Evolutionary conservation across 768 basidiomycete genomes (phyloP).

Genomic region (Pholiota molesta): DNA sequence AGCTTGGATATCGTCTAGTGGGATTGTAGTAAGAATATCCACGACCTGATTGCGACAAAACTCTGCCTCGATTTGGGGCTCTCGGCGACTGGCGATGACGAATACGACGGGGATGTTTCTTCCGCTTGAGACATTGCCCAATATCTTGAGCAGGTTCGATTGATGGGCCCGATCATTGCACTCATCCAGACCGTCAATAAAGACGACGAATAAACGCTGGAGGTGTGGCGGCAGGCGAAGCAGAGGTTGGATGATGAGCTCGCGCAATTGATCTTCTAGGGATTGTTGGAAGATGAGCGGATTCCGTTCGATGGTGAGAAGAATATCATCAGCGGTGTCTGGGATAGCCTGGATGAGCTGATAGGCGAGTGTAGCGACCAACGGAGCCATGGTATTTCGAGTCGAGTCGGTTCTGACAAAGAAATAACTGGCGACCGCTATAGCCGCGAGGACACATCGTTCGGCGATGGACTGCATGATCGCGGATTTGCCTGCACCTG

Average conservation of each 20-base stretch:
- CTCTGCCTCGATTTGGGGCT: slow-evolving; percentile 2
- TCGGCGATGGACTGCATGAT: slow-evolving; percentile 21
- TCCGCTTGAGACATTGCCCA: background rate
- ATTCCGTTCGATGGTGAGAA: slow-evolving; percentile 8
- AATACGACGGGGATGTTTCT: slow-evolving; percentile 8
- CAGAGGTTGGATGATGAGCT: slow-evolving; percentile 12
- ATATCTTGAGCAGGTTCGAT: background rate
- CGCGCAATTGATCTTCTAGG: slow-evolving; percentile 13
- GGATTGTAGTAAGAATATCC: background rate
- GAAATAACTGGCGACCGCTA: slow-evolving; percentile 18
- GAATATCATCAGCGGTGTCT: slow-evolving; percentile 4
- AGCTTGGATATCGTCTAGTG: slow-evolving; percentile 8
- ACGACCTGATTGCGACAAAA: background rate
- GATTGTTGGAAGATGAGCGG: slow-evolving; percentile 15
- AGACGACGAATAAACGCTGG: background rate
- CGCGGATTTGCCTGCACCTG: slow-evolving; percentile 23
- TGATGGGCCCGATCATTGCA: slow-evolving; percentile 9
- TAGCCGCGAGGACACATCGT: slow-evolving; percentile 1
- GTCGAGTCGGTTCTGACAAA: slow-evolving; percentile 10
- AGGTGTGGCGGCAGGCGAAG: background rate
- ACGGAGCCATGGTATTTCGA: slow-evolving; percentile 3
- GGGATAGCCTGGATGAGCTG: slow-evolving; percentile 11
- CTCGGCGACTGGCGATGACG: slow-evolving; percentile 14
- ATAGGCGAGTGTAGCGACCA: slow-evolving; percentile 18
- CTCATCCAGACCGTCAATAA: slow-evolving; percentile 20